Evolutionary conservation across 192 early-diverging fungal genomes (phyloP).

Genomic region (Podila verticillata): DNA sequence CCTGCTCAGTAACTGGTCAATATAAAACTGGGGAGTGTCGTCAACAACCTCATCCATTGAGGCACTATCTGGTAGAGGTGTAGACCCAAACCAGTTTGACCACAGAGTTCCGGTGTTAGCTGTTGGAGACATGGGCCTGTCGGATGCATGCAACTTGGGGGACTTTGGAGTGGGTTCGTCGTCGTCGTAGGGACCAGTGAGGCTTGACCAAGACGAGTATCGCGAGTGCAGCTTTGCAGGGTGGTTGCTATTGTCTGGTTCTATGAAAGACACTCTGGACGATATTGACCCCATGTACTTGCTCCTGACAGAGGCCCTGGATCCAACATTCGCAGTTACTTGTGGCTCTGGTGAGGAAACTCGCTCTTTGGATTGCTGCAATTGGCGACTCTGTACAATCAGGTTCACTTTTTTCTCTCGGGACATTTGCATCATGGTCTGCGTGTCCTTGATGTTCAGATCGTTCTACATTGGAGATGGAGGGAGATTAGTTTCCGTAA

Average conservation of each 20-base stretch:
- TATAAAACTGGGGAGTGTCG: conserved; percentile 51
- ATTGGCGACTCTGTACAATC: conserved; percentile 50
- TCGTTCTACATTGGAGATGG: conserved; percentile 36
- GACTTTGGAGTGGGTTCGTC: conserved; percentile 7
- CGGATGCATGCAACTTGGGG: conserved; percentile 13
- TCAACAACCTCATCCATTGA: conserved; percentile 24
- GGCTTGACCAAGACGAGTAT: conserved; percentile 48
- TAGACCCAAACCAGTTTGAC: conserved; percentile 42
- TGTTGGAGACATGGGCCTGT: conserved; percentile 42
- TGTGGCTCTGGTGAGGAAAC: conserved; percentile 35
- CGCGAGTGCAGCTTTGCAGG: conserved; percentile 32
- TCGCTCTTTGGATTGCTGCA: conserved; percentile 34
- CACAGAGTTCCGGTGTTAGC: conserved; percentile 36
- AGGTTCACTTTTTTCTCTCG: conserved; percentile 49
- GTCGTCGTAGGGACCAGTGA: conserved; percentile 34
- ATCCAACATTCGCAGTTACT: neutral
- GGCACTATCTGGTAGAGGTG: conserved; percentile 12
- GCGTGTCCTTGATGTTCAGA: conserved; percentile 55
- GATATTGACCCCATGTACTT: conserved; percentile 44
- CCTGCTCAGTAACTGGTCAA: conserved; percentile 52
- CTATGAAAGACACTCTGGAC: conserved; percentile 43
- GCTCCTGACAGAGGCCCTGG: conserved; percentile 3
- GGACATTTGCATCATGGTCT: conserved; percentile 50
- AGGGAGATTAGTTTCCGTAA: neutral
- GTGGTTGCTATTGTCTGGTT: conserved; percentile 24